These are phyloP conservation scores for Pseudogymnoascus sp. DNA, from an alignment of 2,329 filamentous ascomycete species.

Conservation along the genomic window DNA sequence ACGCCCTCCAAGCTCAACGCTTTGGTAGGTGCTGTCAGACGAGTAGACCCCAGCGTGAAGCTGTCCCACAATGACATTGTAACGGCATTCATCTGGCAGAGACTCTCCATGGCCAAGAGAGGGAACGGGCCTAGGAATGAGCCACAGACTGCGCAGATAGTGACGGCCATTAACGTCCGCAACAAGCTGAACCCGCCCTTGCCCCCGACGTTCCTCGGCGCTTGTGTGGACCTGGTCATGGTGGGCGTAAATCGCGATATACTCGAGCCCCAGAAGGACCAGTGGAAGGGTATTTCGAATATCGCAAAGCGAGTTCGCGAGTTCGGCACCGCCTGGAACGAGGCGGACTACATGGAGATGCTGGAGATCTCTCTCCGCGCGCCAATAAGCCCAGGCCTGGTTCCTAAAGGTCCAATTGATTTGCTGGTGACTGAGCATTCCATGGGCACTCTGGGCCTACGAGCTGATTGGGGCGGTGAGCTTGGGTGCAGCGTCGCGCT, in stretches of 20 bases:
- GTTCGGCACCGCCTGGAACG: not conserved
- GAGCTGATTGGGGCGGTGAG: not conserved
- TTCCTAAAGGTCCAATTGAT: conserved; percentile 6
- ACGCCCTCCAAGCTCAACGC: not conserved
- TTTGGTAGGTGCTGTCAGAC: not conserved
- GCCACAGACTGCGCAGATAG: not conserved
- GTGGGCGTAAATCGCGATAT: not conserved
- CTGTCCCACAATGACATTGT: not conserved
- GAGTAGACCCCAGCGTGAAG: not conserved
- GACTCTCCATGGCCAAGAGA: not conserved
- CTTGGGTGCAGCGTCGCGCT: not conserved
- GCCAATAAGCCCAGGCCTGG: not conserved
- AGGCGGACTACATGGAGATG: not conserved
- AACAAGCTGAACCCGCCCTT: not conserved
- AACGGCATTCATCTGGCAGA: conserved; percentile 5
- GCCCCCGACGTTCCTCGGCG: not conserved
- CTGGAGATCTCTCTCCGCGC: not conserved
- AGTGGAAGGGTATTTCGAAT: not conserved
- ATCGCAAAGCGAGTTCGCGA: conserved; percentile 2
- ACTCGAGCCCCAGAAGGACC: not conserved
- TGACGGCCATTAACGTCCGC: not conserved
- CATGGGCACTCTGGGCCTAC: not conserved
- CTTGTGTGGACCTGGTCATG: conserved; percentile 4
- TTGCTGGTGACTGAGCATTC: conserved; percentile 1
- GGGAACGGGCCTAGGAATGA: not conserved